Evolutionary conservation across 2,329 filamentous ascomycete species (phyloP), one percentile per base, ranked within the genome.

Genomic region (Claviceps digitariae): DNA sequence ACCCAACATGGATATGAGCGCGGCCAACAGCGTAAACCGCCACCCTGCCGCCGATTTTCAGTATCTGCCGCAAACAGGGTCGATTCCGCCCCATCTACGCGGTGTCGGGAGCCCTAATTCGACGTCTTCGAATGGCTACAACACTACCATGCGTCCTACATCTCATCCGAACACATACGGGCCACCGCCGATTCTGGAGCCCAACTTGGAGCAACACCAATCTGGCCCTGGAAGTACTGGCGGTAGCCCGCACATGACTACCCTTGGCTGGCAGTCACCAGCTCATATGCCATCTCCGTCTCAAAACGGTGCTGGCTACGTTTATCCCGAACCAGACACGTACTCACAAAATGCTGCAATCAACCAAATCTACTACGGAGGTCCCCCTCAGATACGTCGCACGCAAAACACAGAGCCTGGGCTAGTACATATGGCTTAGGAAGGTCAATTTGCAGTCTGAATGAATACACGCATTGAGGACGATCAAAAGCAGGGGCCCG

Each of bases 151-250:
- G 64, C 76, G 81, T 48, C 81, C 91, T 60, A 96, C 91, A 0
- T 96, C 90, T 41, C 90, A 96, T 67, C 90, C 91, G 0, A 83
- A 74, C 13, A 78, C 78, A 56, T 95, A 91, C 67, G 86, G 84
- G n/a, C 88, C 87, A 25, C 87, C 88, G 1, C 83, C 86, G 49
- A 90, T 87, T 17, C 75, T 96, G 51, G 91, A 96, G 71, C 89
- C 90, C 27, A 90, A 81, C 66, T 78, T 88, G 57, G 88, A 91
- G 65, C 84, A 87, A 55, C 83, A 85, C 58, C 83, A 86, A 61
- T 75, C 81, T 2, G 81, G 78, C 1, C 67, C 74, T 50, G 77
- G 77, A 53, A 95, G 87, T 64, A 84, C 80, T n/a, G 82, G 75
- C 54, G 86, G 87, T 52, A 95, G 90, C 67, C 90, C 91, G 50